Percentiles rank a stretch among this genome's conserved stretches.
Conservation (phyloP, 306 rosid genomes). For the Prosopis cineraria region DNA sequence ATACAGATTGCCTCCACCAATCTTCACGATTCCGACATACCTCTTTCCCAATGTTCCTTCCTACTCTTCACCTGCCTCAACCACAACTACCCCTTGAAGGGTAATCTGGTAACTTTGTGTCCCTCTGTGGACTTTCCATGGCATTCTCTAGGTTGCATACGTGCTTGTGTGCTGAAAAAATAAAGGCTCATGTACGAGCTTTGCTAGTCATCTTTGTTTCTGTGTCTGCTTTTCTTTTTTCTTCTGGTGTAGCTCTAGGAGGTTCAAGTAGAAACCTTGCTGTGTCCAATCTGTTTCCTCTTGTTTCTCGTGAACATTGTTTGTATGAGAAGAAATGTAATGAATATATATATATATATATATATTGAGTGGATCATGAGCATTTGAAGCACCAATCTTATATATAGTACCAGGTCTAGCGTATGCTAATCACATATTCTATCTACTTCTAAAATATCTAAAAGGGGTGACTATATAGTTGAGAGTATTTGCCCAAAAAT, state of each 20-base stretch:
- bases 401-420: not conserved
- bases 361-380: not conserved
- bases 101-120: not conserved
- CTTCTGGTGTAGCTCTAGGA: not conserved
- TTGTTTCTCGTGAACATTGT: not conserved
- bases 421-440: not conserved
- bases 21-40: not conserved
- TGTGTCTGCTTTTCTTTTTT: not conserved
- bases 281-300: not conserved
- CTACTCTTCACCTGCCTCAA: conserved; percentile 25
- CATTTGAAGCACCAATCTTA: not conserved
- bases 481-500: not conserved
- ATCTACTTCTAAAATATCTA: not conserved
- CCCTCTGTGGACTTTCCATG: not conserved
- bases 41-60: conserved; percentile 8
- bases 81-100: conserved; percentile 29
- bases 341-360: not conserved
- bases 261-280: not conserved
- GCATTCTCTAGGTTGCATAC: not conserved
- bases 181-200: conserved; percentile 27
- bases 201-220: conserved; percentile 8
- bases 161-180: conserved; percentile 10
- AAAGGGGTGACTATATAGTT: not conserved
- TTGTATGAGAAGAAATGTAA: not conserved
- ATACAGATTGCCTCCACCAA: conserved; percentile 30